Base-by-base conservation (phyloP, 495 filamentous ascomycete species). In the Neurospora sp. region DNA sequence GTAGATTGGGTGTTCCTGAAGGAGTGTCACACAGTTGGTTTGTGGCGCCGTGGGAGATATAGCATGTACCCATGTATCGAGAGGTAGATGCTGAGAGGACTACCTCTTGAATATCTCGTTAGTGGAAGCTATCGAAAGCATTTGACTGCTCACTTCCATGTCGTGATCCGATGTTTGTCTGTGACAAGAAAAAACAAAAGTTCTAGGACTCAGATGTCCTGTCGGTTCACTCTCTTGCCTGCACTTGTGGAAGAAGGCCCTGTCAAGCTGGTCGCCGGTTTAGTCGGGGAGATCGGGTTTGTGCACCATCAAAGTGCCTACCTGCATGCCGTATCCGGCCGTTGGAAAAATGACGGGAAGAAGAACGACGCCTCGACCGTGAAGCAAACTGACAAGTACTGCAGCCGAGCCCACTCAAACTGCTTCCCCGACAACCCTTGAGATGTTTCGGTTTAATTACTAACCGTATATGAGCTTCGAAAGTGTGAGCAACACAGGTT, bases 1-100 rank as follows among this genome's bases (percentile, higher is more conserved):
- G 68, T 70, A 77, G 53, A 78, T 76, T 77, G 53, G 46, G 71
- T 73, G 76, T 77, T 80, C 74, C 71, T 80, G 71, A 71, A 65
- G 16, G 6, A 18, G 9, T 12, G 76, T 78, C 38, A 35, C 69
- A 77, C 71, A 53, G 72, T 65, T 65, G 75, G 72, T 73, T 77
- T 72, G 70, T 61, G 68, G 71, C 73, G 37, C 74, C 73, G 37
- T 35, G 22, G 20, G 48, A 70, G 59, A 65, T 65, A 37, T 14
- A 65, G 53, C 53, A 35, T 65, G 53, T 65, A 65, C 48, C 48
- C 53, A 65, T 65, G 53, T 65, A 65, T 65, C 14, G 27, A 37
- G 5, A 65, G 53, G 53, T 65, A 65, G 27, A 35, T 65, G 14
- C 53, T 65, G 27, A 37, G 27, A 65, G 53, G 53, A 31, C 27